These are phyloP conservation scores for Tricholoma flavovirens DNA, from an alignment of 768 basidiomycete genomes.

Conservation along the genomic window DNA sequence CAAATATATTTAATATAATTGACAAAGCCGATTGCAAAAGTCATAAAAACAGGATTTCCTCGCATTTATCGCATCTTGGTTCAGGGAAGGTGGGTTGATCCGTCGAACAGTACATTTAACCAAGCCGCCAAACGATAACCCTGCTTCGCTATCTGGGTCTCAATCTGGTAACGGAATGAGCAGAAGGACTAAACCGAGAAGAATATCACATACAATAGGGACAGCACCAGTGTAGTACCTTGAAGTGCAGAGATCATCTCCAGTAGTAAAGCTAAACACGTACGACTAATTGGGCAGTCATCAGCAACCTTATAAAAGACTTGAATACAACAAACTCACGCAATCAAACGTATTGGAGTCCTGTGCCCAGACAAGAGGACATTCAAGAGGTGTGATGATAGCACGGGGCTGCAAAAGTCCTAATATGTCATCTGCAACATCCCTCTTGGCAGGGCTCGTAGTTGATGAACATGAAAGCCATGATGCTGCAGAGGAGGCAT, in stretches of 20 bases:
- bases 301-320: not conserved
- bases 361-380: slow-evolving; percentile 43
- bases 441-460: slow-evolving; percentile 22
- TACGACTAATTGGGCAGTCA: slow-evolving; percentile 23
- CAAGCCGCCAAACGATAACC: slow-evolving; percentile 46
- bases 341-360: slow-evolving; percentile 43
- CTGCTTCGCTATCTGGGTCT: slow-evolving; percentile 41
- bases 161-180: slow-evolving; percentile 25
- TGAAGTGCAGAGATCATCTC: slow-evolving; percentile 41
- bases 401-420: slow-evolving; percentile 22
- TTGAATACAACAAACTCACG: slow-evolving; percentile 19
- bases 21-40: too few species aligned
- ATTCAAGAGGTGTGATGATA: slow-evolving; percentile 37
- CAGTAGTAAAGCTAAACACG: slow-evolving; percentile 36
- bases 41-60: too few species aligned
- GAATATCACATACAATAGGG: slow-evolving; percentile 25
- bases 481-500: slow-evolving; percentile 21
- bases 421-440: slow-evolving; percentile 27
- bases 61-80: not conserved
- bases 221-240: slow-evolving; percentile 31
- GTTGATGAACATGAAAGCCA: slow-evolving; percentile 38
- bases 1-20: not conserved
- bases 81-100: slow-evolving; percentile 32
- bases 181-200: not conserved
- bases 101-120: slow-evolving; percentile 45